Evolutionary conservation across 1,284 basidiomycete genomes (phyloP), one percentile per base, ranked within the genome.

Genomic region (Marasmius sp.): DNA sequence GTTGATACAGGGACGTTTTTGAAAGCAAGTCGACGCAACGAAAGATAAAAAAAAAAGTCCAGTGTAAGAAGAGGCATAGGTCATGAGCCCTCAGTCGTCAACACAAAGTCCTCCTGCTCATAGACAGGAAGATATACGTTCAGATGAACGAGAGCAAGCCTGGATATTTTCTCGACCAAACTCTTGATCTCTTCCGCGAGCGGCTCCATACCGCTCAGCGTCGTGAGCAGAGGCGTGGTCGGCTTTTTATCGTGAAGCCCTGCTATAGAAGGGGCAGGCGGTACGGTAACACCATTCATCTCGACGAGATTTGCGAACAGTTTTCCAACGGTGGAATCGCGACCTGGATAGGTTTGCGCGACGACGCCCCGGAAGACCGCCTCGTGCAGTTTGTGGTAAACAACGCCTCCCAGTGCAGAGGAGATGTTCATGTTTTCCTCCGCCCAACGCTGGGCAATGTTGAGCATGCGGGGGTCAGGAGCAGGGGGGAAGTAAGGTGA

Each of bases 41-140:
- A 22, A 34, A 33, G 10, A 52, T 22, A 9, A 27, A 36, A n/a
- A 11, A 36, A 20, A 18, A 10, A 11, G 48, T 20, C 9, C 18
- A 47, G 11, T n/a, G 20, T 47, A 39, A 18, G 45, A 12, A 58
- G 39, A 60, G 55, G 36, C 45, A 53, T 27, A 50, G 59, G 47
- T 60, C 61, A 61, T 45, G 58, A 10, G 34, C 48, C 59, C 38
- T 47, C 52, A 37, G 61, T 45, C 61, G 43, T 52, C 47, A 60
- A 58, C 65, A 79, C 72, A 72, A 89, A 86, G 61, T 81, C 83
- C 64, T 85, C 80, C 69, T 84, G 83, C 73, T 90, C 88, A 74
- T 93, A 93, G 61, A 92, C 72, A 34, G 85, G 82, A 48, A 89
- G 77, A 71, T 91, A 93, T 52, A 90, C 87, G 66, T 86, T 84